Evolutionary conservation across 768 basidiomycete species (phyloP), one percentile per base, ranked within the genome.

Genomic region (Suillus fuscotomentosus): DNA sequence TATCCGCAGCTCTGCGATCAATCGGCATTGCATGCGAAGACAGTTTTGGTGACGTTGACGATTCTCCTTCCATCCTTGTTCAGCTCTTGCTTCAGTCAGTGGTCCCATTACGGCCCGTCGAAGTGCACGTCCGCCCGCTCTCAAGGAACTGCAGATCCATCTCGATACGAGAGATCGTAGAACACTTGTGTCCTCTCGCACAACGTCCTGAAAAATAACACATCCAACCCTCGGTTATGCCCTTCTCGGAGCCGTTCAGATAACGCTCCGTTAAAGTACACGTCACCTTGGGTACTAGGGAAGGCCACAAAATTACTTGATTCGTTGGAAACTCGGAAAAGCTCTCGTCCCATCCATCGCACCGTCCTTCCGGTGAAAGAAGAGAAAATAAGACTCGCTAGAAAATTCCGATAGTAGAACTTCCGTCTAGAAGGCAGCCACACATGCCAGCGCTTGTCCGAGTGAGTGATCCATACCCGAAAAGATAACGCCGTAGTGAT

Each of bases 81-180:
- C 69, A 73, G 89, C 87, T 3, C 74, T 93, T 22, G 86, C 89
- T 9, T 92, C 92, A 5, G 73, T 93, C 42, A 91, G 91, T 15
- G 93, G 93, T 0, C 94, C 93, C 22, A 88, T 94, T 54, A 88
- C 94, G 67, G 89, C 89, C 57, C 83, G 91, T 20, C 79, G 87
- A 9, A 24, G 24, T 24, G 24, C 24, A 24, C 24, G 24, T 24
- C 24, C 24, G 24, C 24, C 24, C 2, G 24, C 24, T 24, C 24
- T 24, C 24, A 24, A 24, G 24, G 24, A 24, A 24, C 24, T 24
- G 84, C 86, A 3, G 75, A 24, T 63, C 94, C 93, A 24, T 24
- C 24, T 24, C 24, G 24, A 24, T 24, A 24, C 24, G 24, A 24
- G 24, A 24, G 24, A 24, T 24, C 24, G 24, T 24, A 2, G 2